Evolutionary conservation across 148 eudicot species (phyloP).

Genomic region (Rhododendron henanense): DNA sequence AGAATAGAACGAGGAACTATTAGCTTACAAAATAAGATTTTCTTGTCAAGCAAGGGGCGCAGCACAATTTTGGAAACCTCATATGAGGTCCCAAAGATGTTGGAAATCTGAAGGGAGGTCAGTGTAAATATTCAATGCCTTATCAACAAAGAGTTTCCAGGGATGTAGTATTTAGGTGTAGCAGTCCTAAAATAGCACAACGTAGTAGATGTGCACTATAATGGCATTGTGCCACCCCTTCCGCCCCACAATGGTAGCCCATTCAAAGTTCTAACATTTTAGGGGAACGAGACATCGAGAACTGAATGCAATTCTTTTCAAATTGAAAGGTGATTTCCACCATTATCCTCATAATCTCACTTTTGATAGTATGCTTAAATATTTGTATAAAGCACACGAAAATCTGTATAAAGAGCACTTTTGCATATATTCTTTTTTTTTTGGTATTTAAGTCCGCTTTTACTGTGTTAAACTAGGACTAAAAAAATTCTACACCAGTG

Average conservation of each 20-base stretch:
- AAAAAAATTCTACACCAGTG: background rate
- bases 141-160: background rate
- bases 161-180: background rate
- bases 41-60: background rate
- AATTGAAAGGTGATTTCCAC: background rate
- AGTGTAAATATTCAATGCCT: background rate
- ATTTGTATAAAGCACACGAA: background rate
- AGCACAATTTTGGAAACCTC: background rate
- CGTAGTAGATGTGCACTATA: background rate
- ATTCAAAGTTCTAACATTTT: background rate
- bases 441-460: background rate
- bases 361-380: background rate
- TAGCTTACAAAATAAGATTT: background rate
- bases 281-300: background rate
- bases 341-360: background rate
- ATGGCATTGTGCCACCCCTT: background rate
- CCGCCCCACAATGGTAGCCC: background rate
- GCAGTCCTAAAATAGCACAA: background rate
- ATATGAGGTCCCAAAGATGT: background rate
- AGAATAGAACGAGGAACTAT: background rate
- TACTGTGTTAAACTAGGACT: background rate
- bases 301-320: background rate
- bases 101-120: background rate
- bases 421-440: background rate
- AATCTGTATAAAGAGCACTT: background rate